Conservation (phyloP, 257 asterid species). For the Solanum stenotomum region DNA sequence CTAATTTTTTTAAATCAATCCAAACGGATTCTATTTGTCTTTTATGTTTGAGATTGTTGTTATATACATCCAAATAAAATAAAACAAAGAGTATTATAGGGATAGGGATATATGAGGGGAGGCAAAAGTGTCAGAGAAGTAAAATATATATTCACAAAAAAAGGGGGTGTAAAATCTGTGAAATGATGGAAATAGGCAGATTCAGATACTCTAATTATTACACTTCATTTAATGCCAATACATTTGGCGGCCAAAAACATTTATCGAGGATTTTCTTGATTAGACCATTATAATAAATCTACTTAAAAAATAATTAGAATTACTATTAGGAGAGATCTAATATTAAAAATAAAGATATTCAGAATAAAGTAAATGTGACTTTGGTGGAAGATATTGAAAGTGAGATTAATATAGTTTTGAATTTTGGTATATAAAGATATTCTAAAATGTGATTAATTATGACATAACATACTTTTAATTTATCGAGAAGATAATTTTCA, state of each 20-base stretch:
- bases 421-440: too few species aligned
- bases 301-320: background rate
- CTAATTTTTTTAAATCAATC: too few species aligned
- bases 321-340: background rate
- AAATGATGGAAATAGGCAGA: background rate
- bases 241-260: background rate
- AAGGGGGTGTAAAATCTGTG: background rate
- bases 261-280: background rate
- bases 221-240: background rate
- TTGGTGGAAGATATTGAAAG: background rate
- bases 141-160: background rate
- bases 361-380: too few species aligned
- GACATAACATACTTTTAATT: too few species aligned
- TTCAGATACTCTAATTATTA: background rate
- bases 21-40: background rate
- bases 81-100: background rate
- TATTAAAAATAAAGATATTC: background rate
- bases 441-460: too few species aligned
- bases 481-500: accelerated
- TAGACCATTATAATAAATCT: background rate
- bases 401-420: too few species aligned
- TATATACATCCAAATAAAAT: background rate
- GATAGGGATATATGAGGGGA: background rate
- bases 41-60: background rate
- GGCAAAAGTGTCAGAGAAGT: background rate